These are phyloP conservation scores for Leccinellum rugosiceps DNA, from an alignment of 768 basidiomycete species.

Conservation along the genomic window DNA sequence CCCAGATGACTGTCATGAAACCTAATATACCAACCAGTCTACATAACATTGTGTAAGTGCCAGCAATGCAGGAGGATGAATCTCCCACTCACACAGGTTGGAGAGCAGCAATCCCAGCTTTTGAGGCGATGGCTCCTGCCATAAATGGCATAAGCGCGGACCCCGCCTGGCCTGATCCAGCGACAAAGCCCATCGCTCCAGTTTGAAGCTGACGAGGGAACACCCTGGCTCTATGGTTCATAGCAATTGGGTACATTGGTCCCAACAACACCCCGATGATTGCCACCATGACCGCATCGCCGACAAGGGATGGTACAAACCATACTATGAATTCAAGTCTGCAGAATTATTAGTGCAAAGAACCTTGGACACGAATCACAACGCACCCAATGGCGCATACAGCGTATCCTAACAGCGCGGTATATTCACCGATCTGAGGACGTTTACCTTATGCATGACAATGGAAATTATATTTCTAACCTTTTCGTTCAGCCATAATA, in stretches of 20 bases:
- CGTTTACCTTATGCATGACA: neutral
- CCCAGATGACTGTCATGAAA: constrained; percentile 39
- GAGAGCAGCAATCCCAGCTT: constrained; percentile 40
- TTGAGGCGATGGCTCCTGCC: constrained; percentile 43
- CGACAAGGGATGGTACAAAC: constrained; percentile 65
- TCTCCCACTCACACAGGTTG: constrained; percentile 45
- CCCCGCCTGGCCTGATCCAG: constrained; percentile 50
- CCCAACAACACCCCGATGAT: constrained; percentile 69
- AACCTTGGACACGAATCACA: neutral
- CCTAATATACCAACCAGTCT: constrained; percentile 37
- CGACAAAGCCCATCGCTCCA: constrained; percentile 47
- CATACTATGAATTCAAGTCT: constrained; percentile 68
- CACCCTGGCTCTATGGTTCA: constrained; percentile 34
- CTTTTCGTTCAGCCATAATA: constrained; percentile 30
- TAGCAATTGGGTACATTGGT: constrained; percentile 64
- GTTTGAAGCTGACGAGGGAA: constrained; percentile 36
- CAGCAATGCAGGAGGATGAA: neutral
- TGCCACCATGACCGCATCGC: constrained; percentile 59
- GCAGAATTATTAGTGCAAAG: neutral
- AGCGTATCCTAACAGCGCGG: constrained; percentile 29
- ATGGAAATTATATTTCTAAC: neutral
- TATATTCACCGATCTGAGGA: constrained; percentile 31
- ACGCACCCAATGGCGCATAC: constrained; percentile 27
- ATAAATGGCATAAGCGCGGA: constrained; percentile 51
- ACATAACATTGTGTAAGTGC: neutral